Evolutionary conservation across 805 yeast species (phyloP).

Genomic region (Saccharomycopsis fibuligera): DNA sequence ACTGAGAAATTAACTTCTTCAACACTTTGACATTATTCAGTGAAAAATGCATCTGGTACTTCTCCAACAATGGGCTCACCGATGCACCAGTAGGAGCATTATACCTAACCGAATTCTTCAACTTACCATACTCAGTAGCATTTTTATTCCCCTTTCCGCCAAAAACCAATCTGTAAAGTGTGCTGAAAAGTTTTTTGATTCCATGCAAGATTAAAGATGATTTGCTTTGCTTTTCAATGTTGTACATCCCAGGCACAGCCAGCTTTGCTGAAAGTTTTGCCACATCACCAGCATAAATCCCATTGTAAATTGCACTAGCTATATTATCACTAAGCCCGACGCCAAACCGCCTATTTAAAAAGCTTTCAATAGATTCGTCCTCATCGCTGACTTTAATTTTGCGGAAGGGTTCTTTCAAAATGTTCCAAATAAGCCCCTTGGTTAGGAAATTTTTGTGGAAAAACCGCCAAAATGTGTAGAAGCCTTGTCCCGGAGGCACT

Average conservation of each 20-base stretch:
- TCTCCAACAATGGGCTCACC: neutral
- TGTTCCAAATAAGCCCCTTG: conserved; percentile 38
- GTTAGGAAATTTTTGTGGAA: conserved; percentile 35
- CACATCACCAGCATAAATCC: conserved; percentile 87
- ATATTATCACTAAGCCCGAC: conserved; percentile 38
- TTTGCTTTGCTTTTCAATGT: conserved; percentile 26
- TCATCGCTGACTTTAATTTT: neutral
- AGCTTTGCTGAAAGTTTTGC: conserved; percentile 42
- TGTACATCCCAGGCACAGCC: conserved; percentile 27
- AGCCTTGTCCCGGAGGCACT: conserved; percentile 39
- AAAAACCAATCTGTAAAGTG: conserved; percentile 8
- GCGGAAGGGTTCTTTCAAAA: conserved; percentile 36
- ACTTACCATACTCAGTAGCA: neutral
- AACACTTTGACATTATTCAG: conserved; percentile 33
- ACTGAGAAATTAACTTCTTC: conserved; percentile 29
- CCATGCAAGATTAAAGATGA: neutral
- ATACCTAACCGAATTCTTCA: neutral
- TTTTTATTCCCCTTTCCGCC: neutral
- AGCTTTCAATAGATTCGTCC: conserved; percentile 71
- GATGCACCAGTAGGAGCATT: too few relatives aligned
- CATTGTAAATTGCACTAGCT: conserved; percentile 78
- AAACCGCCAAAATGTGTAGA: conserved; percentile 31
- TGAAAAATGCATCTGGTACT: conserved; percentile 1
- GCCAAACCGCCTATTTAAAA: conserved; percentile 67
- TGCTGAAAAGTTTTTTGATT: conserved; percentile 13